A percentile compares a stretch with the other conserved stretches of the same genome.
Evolutionary conservation across 768 basidiomycete species (phyloP).

Genomic region (Mycena latifolia): DNA sequence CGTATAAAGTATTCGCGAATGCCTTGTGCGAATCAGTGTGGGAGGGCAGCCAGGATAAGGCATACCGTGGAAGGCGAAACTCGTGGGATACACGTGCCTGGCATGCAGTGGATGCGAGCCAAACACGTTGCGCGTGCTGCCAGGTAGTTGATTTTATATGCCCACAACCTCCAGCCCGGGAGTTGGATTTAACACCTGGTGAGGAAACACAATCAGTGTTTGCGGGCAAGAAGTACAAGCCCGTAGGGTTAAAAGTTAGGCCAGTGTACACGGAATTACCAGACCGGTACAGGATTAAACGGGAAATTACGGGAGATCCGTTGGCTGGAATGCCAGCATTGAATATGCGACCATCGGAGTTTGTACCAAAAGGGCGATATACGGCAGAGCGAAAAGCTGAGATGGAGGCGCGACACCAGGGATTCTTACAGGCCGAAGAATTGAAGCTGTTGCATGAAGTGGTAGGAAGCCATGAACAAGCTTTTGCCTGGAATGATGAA

Average conservation of each 20-base stretch:
- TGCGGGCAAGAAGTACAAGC: too few species aligned
- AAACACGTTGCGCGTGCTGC: too few species aligned
- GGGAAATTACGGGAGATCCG: not conserved
- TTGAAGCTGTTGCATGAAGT: constrained; percentile 39
- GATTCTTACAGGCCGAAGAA: constrained; percentile 43
- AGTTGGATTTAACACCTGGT: too few species aligned
- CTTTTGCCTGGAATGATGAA: too few species aligned
- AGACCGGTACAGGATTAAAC: not conserved
- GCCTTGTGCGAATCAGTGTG: too few species aligned
- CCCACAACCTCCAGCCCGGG: too few species aligned
- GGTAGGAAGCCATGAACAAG: constrained; percentile 36
- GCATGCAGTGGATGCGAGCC: too few species aligned
- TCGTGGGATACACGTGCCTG: too few species aligned
- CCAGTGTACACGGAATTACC: constrained; percentile 29
- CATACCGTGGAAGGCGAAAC: too few species aligned
- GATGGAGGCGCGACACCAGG: constrained; percentile 27
- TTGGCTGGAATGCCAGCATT: not conserved
- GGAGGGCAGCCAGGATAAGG: too few species aligned
- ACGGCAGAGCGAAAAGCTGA: not conserved
- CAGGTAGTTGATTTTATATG: too few species aligned
- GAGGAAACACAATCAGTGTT: not conserved
- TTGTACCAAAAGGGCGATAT: not conserved
- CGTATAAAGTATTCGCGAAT: too few species aligned
- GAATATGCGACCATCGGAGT: not conserved
- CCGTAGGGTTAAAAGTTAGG: constrained; percentile 15